Evolutionary conservation across 1,139 yeast species (phyloP).

Genomic region (Nematodospora anomalae): DNA sequence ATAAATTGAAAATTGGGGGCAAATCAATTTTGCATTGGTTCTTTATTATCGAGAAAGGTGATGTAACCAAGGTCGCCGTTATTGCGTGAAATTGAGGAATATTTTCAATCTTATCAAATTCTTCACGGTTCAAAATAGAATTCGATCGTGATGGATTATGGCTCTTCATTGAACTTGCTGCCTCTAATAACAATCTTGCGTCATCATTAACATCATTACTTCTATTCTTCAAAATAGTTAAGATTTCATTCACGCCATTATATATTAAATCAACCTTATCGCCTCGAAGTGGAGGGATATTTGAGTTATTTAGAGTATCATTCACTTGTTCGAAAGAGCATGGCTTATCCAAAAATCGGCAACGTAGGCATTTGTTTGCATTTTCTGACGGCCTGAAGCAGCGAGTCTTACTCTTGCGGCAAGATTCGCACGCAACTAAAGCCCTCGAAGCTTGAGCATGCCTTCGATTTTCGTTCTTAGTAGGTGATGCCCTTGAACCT

Average conservation of each 20-base stretch:
- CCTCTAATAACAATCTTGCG: constrained; percentile 28
- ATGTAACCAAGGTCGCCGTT: constrained; percentile 40
- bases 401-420: constrained; percentile 63
- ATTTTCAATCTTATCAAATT: constrained; percentile 10
- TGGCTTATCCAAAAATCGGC: constrained; percentile 47
- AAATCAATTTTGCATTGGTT: constrained; percentile 27
- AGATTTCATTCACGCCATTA: constrained; percentile 33
- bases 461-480: constrained; percentile 18
- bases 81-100: constrained; percentile 40
- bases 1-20: neutral
- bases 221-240: constrained; percentile 22
- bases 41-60: constrained; percentile 52
- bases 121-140: constrained; percentile 12
- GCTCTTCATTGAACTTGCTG: constrained; percentile 27
- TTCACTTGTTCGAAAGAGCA: constrained; percentile 50
- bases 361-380: constrained; percentile 53
- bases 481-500: constrained; percentile 4
- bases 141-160: neutral
- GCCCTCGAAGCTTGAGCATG: constrained; percentile 47
- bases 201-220: constrained; percentile 17
- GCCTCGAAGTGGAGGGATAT: constrained; percentile 4
- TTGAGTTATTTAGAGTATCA: constrained; percentile 7
- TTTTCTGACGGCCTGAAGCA: constrained; percentile 53
- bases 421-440: constrained; percentile 56
- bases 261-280: constrained; percentile 30